Conservation (phyloP, 1,284 basidiomycete species). For the Inonotus hispidus region DNA sequence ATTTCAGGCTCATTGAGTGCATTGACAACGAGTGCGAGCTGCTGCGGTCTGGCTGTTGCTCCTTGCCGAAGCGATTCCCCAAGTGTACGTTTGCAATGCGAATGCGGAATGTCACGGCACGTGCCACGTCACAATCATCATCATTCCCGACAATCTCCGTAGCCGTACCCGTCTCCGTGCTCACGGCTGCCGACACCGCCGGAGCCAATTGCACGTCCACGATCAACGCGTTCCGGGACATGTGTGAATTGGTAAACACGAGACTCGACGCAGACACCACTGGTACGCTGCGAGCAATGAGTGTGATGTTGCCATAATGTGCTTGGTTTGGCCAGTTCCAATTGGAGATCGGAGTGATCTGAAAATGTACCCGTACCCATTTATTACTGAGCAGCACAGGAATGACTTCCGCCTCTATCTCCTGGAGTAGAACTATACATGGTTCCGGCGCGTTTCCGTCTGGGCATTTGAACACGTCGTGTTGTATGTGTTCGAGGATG, state of each 20-base stretch:
- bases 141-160: background rate
- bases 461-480: conserved; percentile 41
- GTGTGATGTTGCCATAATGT: conserved; percentile 57
- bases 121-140: conserved; percentile 12
- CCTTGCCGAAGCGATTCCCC: conserved; percentile 52
- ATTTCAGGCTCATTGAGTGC: conserved; percentile 41
- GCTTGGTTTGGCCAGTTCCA: conserved; percentile 46
- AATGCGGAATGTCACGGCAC: conserved; percentile 45
- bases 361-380: conserved; percentile 59
- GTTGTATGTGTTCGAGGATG: conserved; percentile 49
- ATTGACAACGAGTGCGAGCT: conserved; percentile 46
- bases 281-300: conserved; percentile 51
- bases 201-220: conserved; percentile 38
- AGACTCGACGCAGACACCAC: conserved; percentile 41
- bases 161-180: conserved; percentile 16
- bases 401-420: conserved; percentile 45
- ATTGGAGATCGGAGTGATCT: conserved; percentile 45
- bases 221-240: conserved; percentile 49
- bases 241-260: conserved; percentile 43
- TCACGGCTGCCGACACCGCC: conserved; percentile 32
- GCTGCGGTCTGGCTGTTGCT: conserved; percentile 38
- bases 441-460: conserved; percentile 41
- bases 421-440: conserved; percentile 61
- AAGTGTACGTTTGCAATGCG: conserved; percentile 66
- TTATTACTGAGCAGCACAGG: conserved; percentile 41